Base-by-base conservation (phyloP, 805 yeast species). In the Saccharomycopsis fodiens region DNA sequence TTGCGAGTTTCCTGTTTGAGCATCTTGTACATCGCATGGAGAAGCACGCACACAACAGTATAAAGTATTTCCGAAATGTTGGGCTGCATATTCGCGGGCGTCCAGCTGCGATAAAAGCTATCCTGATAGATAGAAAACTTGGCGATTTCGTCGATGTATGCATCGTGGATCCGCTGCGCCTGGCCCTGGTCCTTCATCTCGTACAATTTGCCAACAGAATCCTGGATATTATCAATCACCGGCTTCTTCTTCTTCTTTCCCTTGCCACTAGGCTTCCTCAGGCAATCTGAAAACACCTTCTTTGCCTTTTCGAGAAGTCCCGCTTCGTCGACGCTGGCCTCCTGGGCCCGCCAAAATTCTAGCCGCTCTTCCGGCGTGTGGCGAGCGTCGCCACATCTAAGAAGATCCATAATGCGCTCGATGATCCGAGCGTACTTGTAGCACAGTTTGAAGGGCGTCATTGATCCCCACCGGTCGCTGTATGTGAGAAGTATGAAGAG, bases 21-120 rank as follows among this genome's bases (percentile, higher is more conserved):
- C 4, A 74, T 51, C 50, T 72, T 73, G 55, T 66, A 64, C 25
- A 76, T 71, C 3, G 70, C 58, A 42, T 67, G 66, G 2, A 73
- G 62, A 2, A 69, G 61, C 27, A 70, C 66, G 4, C 68, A 64
- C 35, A 65, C 55, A 2, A 74, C 61, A 61, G 73, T 64, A 51
- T 74, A 77, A 1, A 76, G 46, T 10, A 76, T 51, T 50, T 65
- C 70, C 25, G 76, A 54, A 52, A 72, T 39, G 39, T 42, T 58
- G 47, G 64, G 67, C 37, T 50, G 60, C 8, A 45, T 22, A 34
- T 45, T 40, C 20, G 32, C 25, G 5, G 49, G 47, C 30, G 46
- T 39, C 52, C 52, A 48, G 16, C 31, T 45, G 23, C 31, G 35
- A 35, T 48, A 48, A 32, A 45, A 48, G 12, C 36, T 12, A 4